Conservation (phyloP, 1,284 basidiomycete genomes). For the Veloboletus limbatus region DNA sequence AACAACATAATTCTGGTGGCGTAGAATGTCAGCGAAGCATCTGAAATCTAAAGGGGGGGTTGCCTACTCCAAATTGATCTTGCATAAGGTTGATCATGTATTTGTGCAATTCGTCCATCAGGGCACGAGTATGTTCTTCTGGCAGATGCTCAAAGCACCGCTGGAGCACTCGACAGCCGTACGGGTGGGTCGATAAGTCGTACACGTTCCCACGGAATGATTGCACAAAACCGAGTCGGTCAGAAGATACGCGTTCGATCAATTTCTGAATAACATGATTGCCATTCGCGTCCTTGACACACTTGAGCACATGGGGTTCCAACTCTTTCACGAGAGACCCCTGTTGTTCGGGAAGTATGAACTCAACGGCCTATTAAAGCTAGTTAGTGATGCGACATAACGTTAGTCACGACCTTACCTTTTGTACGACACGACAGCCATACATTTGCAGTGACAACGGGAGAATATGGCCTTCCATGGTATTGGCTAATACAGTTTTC, state of each 20-base stretch:
- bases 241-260: conserved; percentile 76
- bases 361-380: conserved; percentile 73
- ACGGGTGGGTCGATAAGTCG: conserved; percentile 85
- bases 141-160: conserved; percentile 87
- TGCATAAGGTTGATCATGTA: conserved; percentile 73
- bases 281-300: conserved; percentile 91
- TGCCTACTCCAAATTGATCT: conserved; percentile 82
- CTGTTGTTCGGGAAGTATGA: conserved; percentile 77
- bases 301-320: conserved; percentile 78
- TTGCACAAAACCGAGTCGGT: conserved; percentile 74
- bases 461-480: conserved; percentile 81
- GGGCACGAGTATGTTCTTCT: conserved; percentile 60
- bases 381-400: conserved; percentile 6
- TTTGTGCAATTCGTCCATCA: conserved; percentile 85
- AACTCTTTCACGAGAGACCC: conserved; percentile 75
- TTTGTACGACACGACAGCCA: conserved; percentile 90
- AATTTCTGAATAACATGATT: conserved; percentile 94
- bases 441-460: conserved; percentile 90
- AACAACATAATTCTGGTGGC: conserved; percentile 83
- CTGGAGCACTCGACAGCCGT: conserved; percentile 95
- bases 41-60: background rate
- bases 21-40: conserved; percentile 6
- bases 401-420: conserved; percentile 44
- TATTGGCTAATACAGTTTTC: conserved; percentile 66
- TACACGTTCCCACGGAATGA: conserved; percentile 83